Evolutionary conservation across 192 early-diverging fungal genomes (phyloP).

Genomic region (Powellomyces hirtus): DNA sequence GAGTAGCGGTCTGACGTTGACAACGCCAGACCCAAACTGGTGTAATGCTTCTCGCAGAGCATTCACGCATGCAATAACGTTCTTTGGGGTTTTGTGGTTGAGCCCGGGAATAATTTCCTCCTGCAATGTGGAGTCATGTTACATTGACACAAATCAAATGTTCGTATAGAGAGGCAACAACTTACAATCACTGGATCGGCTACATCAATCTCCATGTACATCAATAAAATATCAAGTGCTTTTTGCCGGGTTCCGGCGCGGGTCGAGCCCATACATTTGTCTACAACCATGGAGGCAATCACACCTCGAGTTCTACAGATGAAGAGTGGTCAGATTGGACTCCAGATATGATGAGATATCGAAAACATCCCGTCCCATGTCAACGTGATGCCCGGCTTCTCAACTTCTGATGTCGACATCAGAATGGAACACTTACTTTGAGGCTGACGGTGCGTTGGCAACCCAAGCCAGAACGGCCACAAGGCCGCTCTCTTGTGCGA

Average conservation of each 20-base stretch:
- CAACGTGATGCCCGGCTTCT: neutral
- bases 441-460: slow-evolving; percentile 74
- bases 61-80: slow-evolving; percentile 60
- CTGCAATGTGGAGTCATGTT: slow-evolving; percentile 41
- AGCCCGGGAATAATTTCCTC: slow-evolving; percentile 74
- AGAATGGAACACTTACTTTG: slow-evolving; percentile 61
- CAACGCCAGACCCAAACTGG: slow-evolving; percentile 76
- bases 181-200: slow-evolving; percentile 79
- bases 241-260: slow-evolving; percentile 76
- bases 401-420: too few species aligned
- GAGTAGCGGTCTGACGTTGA: slow-evolving; percentile 79
- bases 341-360: neutral
- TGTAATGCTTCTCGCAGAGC: slow-evolving; percentile 35
- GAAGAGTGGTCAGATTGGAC: too few species aligned
- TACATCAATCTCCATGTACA: slow-evolving; percentile 85
- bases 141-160: too few species aligned
- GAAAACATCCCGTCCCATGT: neutral
- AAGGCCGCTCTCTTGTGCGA: slow-evolving; percentile 86
- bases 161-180: too few species aligned
- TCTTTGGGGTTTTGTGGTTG: slow-evolving; percentile 88
- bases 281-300: slow-evolving; percentile 72
- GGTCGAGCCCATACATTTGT: slow-evolving; percentile 83
- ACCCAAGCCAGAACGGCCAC: slow-evolving; percentile 74
- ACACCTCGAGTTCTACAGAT: slow-evolving; percentile 61
- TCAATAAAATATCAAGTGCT: slow-evolving; percentile 74